Base-by-base conservation (phyloP, 371 early-diverging fungal species). In the Synchytrium microbalum region DNA sequence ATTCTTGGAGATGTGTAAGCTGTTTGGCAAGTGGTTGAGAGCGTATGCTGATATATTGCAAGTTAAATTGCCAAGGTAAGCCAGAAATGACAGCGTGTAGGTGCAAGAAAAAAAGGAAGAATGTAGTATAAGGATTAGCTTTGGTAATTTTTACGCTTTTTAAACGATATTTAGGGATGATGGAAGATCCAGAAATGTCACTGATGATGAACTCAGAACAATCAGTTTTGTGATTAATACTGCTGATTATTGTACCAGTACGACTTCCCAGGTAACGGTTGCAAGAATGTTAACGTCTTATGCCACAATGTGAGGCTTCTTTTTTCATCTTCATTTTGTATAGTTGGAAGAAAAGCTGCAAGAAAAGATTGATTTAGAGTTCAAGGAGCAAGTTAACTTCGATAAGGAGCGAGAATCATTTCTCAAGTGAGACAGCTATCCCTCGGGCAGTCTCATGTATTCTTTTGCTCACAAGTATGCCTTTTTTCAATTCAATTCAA, bases 201-300 rank as follows among this genome's bases (percentile, higher is more conserved):
- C 80, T 1, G 71, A 76, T 1, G 85, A 87, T 3, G 83, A 86
- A 38, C 67, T 89, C 32, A 69, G 82, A n/a, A 77, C 82, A 27
- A 83, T 83, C 0, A 90, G 91, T 65, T 67, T 88, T 16, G 79
- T 93, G 3, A 71, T 95, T 56, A 95, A 93, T 61, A 97, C 98
- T 0, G 90, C 92, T 0, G 96, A 97, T 69, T 97, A 96, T 73
- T 96, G 96, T 64, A 74, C 81, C 23, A 82, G 82, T n/a, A 92
- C 93, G 0, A 90, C 89, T 0, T 72, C 81, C 1, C 95, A 92
- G 79, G 91, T 84, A 75, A 30, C 67, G 46, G 27, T 29, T 63
- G 25, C 14, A 38, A n/a, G 27, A 13, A 19, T 38, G 46, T 5
- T 38, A 29, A 14, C 25, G 14, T 46, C 2, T 31, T 10, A 5